A percentile compares a stretch with the other conserved stretches of the same genome.
These are phyloP conservation scores for Spraguea lophii DNA, from an alignment of 371 early-diverging fungal species.

Conservation along the genomic window DNA sequence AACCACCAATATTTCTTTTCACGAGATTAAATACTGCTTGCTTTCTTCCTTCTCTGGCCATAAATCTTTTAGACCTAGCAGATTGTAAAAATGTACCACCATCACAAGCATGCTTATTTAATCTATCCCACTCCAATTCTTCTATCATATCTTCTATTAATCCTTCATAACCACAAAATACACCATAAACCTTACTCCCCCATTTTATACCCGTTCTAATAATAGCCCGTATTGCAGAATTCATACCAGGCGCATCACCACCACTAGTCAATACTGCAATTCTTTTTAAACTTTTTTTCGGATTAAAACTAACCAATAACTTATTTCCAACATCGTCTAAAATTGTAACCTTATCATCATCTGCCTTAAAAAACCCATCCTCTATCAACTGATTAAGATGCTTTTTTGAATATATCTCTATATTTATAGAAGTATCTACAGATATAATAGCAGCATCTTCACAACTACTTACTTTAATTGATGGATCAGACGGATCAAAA, in stretches of 20 bases:
- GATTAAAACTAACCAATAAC: constrained; percentile 11
- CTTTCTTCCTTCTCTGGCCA: constrained; percentile 62
- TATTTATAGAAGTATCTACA: constrained; percentile 5
- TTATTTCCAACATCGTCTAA: constrained; percentile 22
- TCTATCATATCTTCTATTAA: constrained; percentile 76
- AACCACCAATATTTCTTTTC: constrained; percentile 67
- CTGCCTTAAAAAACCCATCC: constrained; percentile 3
- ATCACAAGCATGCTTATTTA: constrained; percentile 55
- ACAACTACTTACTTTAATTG: constrained; percentile 2
- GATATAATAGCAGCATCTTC: constrained; percentile 10
- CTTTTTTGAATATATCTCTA: not conserved
- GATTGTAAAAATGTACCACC: constrained; percentile 93
- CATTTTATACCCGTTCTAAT: constrained; percentile 54
- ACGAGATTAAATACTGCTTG: constrained; percentile 64
- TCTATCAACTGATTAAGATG: not conserved
- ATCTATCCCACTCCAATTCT: constrained; percentile 66
- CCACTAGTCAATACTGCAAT: constrained; percentile 84
- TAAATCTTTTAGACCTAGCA: constrained; percentile 68
- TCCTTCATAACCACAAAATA: constrained; percentile 87
- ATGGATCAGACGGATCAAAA: too few relatives aligned
- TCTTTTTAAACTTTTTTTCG: constrained; percentile 11
- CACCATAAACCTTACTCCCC: constrained; percentile 31
- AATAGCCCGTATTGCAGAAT: constrained; percentile 73
- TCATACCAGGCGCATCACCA: constrained; percentile 97
- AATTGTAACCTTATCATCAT: not conserved